Base-by-base conservation (phyloP, 345 rosid species). In the Erucastrum elatum region DNA sequence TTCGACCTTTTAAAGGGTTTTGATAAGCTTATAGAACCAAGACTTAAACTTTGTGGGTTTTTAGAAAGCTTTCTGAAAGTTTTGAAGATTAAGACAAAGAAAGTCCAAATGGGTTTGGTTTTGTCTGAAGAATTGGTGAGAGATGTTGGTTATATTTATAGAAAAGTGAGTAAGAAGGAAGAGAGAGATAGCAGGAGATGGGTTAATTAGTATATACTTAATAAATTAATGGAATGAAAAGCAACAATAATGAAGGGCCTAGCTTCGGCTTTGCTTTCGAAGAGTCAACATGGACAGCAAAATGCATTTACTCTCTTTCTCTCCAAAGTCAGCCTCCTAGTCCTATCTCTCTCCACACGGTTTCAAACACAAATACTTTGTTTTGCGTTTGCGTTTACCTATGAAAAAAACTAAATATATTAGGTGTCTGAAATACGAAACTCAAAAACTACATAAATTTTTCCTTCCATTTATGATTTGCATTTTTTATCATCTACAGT, bases 261-360 rank as follows among this genome's bases (percentile, higher is more conserved):
- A 58, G 78, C 77, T 64, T 68, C 66, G 72, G 51, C 66, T 3
- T 78, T 65, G 77, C 74, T 46, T 88, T 71, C 75, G 66, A 67
- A 81, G 87, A 87, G 92, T 93, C 96, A 92, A 92, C 86, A 76
- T 64, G 79, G 82, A 71, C 88, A 88, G 89, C 88, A 82, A 70
- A 55, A 58, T 64, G 89, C 93, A 93, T 93, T 88, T 86, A 89
- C 91, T 88, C 90, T 63, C 78, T 72, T 26, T 73, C 79, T 81
- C 60, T 76, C 76, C 41, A 82, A 87, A 89, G 97, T 93, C 94
- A 88, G 75, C 77, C 77, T 65, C 68, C 78, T 70, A 34, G 8
- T 6, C 59, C 61, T 64, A 59, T 77, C 76, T 64, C 72, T 64
- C 49, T 62, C 70, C 34, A 70, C 81, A 71, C 81, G 76, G 60